Conservation (phyloP, 176 grass and related monocot species). For the Aegilops sharonensis region DNA sequence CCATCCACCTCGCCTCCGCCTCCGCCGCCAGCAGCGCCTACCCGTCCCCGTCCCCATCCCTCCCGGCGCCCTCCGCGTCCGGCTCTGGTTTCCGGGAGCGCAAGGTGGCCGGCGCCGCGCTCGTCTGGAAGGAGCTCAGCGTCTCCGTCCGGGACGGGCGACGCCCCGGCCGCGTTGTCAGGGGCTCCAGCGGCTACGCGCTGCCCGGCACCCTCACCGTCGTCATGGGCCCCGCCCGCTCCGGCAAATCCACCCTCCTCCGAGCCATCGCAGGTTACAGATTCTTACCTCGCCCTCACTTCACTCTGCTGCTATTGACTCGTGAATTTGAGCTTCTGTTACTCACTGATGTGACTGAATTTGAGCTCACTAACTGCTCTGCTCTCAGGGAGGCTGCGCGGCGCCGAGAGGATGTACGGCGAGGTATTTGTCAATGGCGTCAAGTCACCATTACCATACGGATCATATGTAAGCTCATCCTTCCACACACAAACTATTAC, state of each 20-base stretch:
- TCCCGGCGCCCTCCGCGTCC: not conserved
- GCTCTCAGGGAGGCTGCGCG: constrained; percentile 52
- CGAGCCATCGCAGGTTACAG: constrained; percentile 63
- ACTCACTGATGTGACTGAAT: not conserved
- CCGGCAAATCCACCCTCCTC: constrained; percentile 90
- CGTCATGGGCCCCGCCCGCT: constrained; percentile 88
- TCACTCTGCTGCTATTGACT: not conserved
- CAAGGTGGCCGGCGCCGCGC: constrained; percentile 73
- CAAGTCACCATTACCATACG: constrained; percentile 71
- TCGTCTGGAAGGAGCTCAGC: constrained; percentile 92
- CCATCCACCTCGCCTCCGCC: constrained; percentile 46
- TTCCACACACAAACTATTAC: not conserved
- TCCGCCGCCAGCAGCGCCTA: constrained; percentile 61
- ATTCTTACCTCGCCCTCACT: not conserved
- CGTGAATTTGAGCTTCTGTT: not conserved
- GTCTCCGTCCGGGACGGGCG: constrained; percentile 49
- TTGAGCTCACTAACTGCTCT: not conserved
- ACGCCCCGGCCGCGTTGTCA: constrained; percentile 64
- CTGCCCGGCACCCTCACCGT: constrained; percentile 86
- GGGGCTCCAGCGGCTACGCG: constrained; percentile 86
- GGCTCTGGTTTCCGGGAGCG: constrained; percentile 39
- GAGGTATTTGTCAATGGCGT: constrained; percentile 82
- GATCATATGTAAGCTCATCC: constrained; percentile 69
- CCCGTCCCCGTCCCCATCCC: constrained; percentile 53
- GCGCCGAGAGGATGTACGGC: constrained; percentile 64